Evolutionary conservation across 768 basidiomycete species (phyloP), one percentile per base, ranked within the genome.

Genomic region (Amanita fuliginea): DNA sequence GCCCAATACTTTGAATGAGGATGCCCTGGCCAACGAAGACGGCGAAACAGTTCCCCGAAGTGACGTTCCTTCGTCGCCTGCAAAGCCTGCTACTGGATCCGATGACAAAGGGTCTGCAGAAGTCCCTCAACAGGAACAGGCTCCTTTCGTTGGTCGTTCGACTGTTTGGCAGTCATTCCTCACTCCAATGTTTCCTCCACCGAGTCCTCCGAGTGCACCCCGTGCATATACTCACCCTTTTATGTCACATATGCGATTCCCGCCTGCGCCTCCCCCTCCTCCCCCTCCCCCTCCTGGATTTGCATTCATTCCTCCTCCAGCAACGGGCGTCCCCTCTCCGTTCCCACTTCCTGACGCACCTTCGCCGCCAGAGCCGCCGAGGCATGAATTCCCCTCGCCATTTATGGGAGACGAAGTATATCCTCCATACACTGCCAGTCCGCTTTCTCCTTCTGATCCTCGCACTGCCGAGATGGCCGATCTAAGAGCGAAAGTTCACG

Each of bases 401-500:
- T 37, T 6, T 3, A 19, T 10, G 21, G 40, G 36, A 16, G 30
- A 21, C 5, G 40, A 34, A 16, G 9, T 4, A n/a, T 7, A 13
- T 24, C 26, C 7, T 8, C 11, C 14, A 18, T 26, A 21, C 9
- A 19, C 3, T 22, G 22, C 11, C 39, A 18, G 7, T 18, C 30
- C 36, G 10, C 14, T 2, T 13, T 28, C 39, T 24, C 26, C 47
- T 28, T 0, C 24, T 4, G 26, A 26, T 18, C 9, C 47, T 19
- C 26, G 21, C 41, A 13, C 19, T 6, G 36, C 28, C 0, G 26
- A 49, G 21, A 37, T 42, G 28, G 37, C 32, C 11, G 51, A 73
- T 26, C 55, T 73, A 44, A 65, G 65, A 32, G 68, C 68, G 24
- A 69, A 76, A 26, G 74, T 87, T 3, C 79, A 86, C 56, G 75